Base-by-base conservation (phyloP, 2,329 filamentous ascomycete species). In the Colletotrichum sp. region DNA sequence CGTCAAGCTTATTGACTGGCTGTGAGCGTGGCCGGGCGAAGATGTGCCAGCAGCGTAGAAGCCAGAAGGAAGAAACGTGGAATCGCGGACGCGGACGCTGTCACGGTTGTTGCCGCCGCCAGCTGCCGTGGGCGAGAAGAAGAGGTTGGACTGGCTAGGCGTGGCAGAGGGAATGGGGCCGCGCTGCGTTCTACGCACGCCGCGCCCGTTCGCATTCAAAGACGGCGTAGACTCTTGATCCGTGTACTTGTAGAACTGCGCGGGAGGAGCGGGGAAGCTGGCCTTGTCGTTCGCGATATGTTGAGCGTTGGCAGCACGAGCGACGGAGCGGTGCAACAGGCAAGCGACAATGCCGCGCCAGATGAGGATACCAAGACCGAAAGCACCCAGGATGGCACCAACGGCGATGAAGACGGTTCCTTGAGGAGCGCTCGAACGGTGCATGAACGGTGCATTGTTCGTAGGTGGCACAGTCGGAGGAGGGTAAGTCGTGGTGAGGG, bases 351-450 rank as follows among this genome's bases (percentile, higher is more conserved):
- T 90, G 67, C 90, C 93, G 76, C 96, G 95, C 97, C 97, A 99
- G 74, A 94, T 89, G 14, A 99, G 89, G 60, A 99, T 92, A n/a
- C 92, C 93, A 10, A 95, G 87, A 13, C 93, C 95, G 78, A 98
- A 92, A 78, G 96, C 93, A 18, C 95, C 97, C 8, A 99, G 91
- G 32, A 95, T 93, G 30, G 96, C 94, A 61, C 97, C 97, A 2
- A 99, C 97, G 26, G 93, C 94, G 81, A 99, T 99, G 87, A 99
- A 99, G 75, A 99, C 94, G 6, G 96, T 98, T 71, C 97, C 97
- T 81, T 99, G 95, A 4, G 97, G 97, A 13, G 96, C 89, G 69
- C 86, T 93, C 1, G 96, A 98, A 81, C 93, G 93, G 82, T 96
- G 93, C 95, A 99, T 98, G 83, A 95, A 99, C 18, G 96, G 96